These are phyloP conservation scores for Blakeslea trispora DNA, from an alignment of 371 early-diverging fungal genomes.

Conservation along the genomic window DNA sequence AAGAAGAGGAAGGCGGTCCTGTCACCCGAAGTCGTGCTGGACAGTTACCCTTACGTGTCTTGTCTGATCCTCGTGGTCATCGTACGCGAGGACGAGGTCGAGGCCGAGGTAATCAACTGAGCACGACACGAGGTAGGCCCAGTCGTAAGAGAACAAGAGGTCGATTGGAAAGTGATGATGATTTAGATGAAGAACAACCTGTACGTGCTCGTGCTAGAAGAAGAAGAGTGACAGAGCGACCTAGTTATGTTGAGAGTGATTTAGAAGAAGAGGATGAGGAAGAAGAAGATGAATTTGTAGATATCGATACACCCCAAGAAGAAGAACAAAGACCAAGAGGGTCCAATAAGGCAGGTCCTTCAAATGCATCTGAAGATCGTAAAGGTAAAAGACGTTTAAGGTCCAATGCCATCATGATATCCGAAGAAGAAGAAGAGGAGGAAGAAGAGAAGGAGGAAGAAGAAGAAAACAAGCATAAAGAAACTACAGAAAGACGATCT, in stretches of 20 bases:
- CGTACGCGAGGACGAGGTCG: not conserved
- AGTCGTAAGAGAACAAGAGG: conserved; percentile 28
- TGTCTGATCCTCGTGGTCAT: not conserved
- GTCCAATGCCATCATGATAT: conserved; percentile 18
- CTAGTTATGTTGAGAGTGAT: conserved; percentile 51
- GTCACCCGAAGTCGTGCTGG: conserved; percentile 40
- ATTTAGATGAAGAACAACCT: conserved; percentile 28
- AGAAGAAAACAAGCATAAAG: not conserved
- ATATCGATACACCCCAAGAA: conserved; percentile 28
- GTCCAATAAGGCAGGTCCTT: conserved; percentile 33
- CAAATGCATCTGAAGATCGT: conserved; percentile 29
- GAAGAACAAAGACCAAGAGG: no score
- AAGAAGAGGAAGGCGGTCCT: conserved; percentile 36
- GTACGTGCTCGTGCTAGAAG: conserved; percentile 49
- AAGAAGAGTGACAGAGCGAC: conserved; percentile 34
- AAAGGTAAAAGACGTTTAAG: conserved; percentile 41
- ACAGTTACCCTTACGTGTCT: conserved; percentile 14
- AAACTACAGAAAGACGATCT: not conserved
- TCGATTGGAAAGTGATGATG: conserved; percentile 29
- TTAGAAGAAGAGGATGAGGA: conserved; percentile 42
- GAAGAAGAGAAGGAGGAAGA: not conserved
- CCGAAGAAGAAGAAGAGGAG: conserved; percentile 31
- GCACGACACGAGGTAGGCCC: conserved; percentile 3
- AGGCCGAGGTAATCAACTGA: conserved; percentile 9
- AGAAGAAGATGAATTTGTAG: conserved; percentile 34